Evolutionary conservation across 2,329 filamentous ascomycete species (phyloP), one percentile per base, ranked within the genome.

Genomic region (Akanthomyces lecanii): DNA sequence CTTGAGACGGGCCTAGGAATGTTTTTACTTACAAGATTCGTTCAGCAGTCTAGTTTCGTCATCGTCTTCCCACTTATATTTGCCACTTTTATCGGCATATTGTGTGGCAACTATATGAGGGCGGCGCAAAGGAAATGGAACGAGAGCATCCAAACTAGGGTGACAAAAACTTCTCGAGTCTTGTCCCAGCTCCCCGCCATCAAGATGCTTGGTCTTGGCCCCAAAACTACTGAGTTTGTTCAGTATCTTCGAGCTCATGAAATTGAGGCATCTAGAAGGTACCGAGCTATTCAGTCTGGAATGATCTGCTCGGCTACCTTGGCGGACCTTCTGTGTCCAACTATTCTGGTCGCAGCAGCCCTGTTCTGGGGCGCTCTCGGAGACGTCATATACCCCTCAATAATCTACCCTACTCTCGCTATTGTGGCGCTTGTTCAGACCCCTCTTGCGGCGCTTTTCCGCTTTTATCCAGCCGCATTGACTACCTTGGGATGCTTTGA

Each of bases 401-500:
- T 30, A 2, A 30, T 30, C 28, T 30, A 18, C 10, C 28, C 5
- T 28, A 30, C 28, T 30, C 28, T 61, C 1, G 59, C 38, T 23
- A 28, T 61, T 0, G 33, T 61, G 25, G 12, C 48, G 0, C n/a
- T 61, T 12, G 48, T 53, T 1, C 48, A 61, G 18, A 11, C 23
- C 1, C 58, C 58, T 3, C n/a, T 61, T 2, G 28, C 40, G 18
- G 8, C 4, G 18, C 50, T 61, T 3, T 21, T 61, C 5, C 30
- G 16, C 18, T 16, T 10, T 14, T 53, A 61, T 4, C 50, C 59
- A 3, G 12, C 5, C 1, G 25, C 40, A 12, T 38, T 54, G 40
- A 12, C 59, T 7, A 61, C 47, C 21, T 21, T 61, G 18, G 59
- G 40, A 5, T 61, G 59, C 25, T 61, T 61, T 40, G 50, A 54